A percentile compares a stretch with the other conserved stretches of the same genome.
Conservation (phyloP, 2,329 filamentous ascomycete species). For the Fusarium algeriense region DNA sequence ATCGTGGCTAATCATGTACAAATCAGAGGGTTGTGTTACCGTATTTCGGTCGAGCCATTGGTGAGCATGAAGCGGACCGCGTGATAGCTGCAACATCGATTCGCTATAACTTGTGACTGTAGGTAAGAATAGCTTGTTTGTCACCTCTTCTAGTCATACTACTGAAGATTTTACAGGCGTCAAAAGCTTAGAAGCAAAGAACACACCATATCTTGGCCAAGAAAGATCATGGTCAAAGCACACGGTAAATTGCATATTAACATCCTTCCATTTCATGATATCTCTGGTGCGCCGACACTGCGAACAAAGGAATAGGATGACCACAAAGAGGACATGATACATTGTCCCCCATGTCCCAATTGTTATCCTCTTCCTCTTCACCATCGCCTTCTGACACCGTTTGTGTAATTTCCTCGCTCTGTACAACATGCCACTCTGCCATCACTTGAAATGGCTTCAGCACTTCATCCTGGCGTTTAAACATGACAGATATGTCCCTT, state of each 20-base stretch:
- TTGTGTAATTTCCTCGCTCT: constrained; percentile 46
- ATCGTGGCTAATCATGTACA: constrained; percentile 30
- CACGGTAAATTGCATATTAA: constrained; percentile 8
- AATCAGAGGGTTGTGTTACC: constrained; percentile 38
- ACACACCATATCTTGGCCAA: not conserved
- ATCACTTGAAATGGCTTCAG: constrained; percentile 73
- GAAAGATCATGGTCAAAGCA: not conserved
- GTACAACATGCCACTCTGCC: constrained; percentile 50
- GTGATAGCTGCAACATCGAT: constrained; percentile 6
- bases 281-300: constrained; percentile 65
- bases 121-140: not conserved
- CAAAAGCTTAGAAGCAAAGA: not conserved
- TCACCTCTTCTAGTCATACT: not conserved
- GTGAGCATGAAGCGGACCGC: constrained; percentile 25
- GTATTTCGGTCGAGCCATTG: constrained; percentile 35
- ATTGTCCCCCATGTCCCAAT: constrained; percentile 51
- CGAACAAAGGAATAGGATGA: constrained; percentile 67
- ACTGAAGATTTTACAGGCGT: not conserved
- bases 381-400: constrained; percentile 35
- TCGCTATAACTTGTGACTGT: not conserved
- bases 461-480: constrained; percentile 77
- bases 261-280: constrained; percentile 52
- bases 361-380: constrained; percentile 33
- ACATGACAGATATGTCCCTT: constrained; percentile 86
- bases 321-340: constrained; percentile 62